Evolutionary conservation across 148 eudicot genomes (phyloP).

Genomic region (Chenopodium suecicum): DNA sequence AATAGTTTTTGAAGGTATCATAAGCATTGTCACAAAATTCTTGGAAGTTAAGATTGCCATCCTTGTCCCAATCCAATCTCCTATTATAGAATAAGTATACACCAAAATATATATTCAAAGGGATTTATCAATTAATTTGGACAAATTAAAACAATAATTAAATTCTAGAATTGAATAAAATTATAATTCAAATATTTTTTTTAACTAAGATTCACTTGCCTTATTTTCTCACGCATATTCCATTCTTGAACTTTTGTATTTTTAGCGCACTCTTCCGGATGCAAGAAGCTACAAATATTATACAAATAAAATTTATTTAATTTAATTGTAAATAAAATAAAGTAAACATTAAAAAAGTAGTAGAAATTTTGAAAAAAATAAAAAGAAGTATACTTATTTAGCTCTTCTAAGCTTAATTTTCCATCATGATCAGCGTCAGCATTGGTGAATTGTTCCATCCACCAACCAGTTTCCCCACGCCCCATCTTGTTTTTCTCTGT

Average conservation of each 20-base stretch:
- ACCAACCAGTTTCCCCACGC: constrained; percentile 51
- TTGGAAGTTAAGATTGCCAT: constrained; percentile 28
- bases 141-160: too few relatives aligned
- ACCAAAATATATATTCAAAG: neutral
- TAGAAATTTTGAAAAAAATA: neutral
- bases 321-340: neutral
- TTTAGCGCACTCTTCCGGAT: constrained; percentile 40
- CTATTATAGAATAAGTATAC: constrained; percentile 13
- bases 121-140: neutral
- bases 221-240: constrained; percentile 40
- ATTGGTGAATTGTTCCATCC: constrained; percentile 49
- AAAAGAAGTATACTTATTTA: constrained; percentile 31
- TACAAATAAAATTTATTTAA: neutral
- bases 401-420: constrained; percentile 33
- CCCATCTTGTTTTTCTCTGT: constrained; percentile 34
- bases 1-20: constrained; percentile 33
- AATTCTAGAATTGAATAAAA: too few relatives aligned
- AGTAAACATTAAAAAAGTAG: neutral
- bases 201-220: constrained; percentile 9
- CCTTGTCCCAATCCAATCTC: constrained; percentile 36
- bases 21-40: constrained; percentile 45
- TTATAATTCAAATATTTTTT: too few relatives aligned
- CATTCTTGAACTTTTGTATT: constrained; percentile 36
- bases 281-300: constrained; percentile 37
- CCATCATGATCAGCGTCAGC: constrained; percentile 42